Base-by-base conservation (phyloP, 176 grass and related monocot genomes). In the Elaeis guineensis region DNA sequence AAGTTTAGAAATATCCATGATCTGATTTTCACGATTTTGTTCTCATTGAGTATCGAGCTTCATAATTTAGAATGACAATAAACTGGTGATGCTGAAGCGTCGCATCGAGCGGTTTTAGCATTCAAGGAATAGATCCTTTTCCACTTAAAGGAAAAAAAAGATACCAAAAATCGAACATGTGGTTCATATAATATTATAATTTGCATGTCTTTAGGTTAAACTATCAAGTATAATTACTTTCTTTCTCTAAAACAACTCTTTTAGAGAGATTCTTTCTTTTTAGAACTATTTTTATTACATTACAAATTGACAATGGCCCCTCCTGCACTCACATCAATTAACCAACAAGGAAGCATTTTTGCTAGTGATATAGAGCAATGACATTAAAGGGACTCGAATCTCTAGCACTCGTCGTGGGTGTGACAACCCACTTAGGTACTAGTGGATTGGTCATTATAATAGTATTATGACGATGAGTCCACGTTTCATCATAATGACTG, bases 401-500 rank as follows among this genome's bases (percentile, higher is more conserved):
- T 4, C 9, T 29, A 23, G 25, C 22, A 32, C 26, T 11, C 24
- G 60, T 59, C 25, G 49, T 39, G 32, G 5, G 68, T 52, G 44
- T 48, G 67, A 56, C 61, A 54, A 9, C 20, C 22, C 66, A 78
- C 69, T 63, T 56, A 69, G 58, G 39, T 71, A 22, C 59, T 51
- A 28, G 59, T 61, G 17, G n/a, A 20, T 69, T 70, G 39, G 29
- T 19, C 54, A 69, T 51, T 12, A 53, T 57, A 63, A 52, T 62
- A 72, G 50, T 66, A 77, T 55, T 62, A 63, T 63, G 5, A 12
- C 28, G 55, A 62, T 62, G 57, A 72, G 32, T 67, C 32, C 67
- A 72, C 73, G 73, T 77, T 67, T 57, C 56, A 82, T 67, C 68
- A 82, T 77, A 64, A 82, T 82, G 72, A 57, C 32, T 61, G 67